Evolutionary conservation across 768 basidiomycete genomes (phyloP).

Genomic region (Phylloporus sp.): DNA sequence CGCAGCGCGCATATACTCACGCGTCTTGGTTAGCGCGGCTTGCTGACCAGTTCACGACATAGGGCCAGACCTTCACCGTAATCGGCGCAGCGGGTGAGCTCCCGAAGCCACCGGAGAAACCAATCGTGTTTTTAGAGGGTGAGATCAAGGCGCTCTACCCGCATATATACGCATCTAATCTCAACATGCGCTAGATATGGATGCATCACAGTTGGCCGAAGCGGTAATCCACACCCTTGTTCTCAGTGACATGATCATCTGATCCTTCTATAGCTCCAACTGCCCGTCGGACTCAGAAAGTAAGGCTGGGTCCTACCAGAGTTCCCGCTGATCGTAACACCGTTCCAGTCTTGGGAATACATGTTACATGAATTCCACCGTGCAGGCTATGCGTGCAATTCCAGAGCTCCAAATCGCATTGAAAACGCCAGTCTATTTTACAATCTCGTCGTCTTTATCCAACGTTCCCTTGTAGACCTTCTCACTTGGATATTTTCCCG

Average conservation of each 20-base stretch:
- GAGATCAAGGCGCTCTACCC: slow-evolving; percentile 5
- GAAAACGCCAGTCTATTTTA: slow-evolving; percentile 41
- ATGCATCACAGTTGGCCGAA: slow-evolving; percentile 73
- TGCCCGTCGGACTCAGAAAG: slow-evolving; percentile 83
- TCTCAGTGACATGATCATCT: neutral
- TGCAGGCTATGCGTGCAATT: slow-evolving; percentile 91
- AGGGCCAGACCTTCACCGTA: slow-evolving; percentile 91
- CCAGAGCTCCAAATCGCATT: slow-evolving; percentile 83
- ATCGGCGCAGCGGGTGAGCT: slow-evolving; percentile 92
- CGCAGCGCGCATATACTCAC: neutral
- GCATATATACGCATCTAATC: slow-evolving; percentile 12
- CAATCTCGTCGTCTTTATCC: neutral
- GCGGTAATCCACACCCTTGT: slow-evolving; percentile 46
- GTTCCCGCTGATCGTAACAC: neutral
- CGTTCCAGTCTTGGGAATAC: slow-evolving; percentile 75
- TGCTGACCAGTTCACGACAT: slow-evolving; percentile 1
- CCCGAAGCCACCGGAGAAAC: slow-evolving; percentile 80
- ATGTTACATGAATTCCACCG: slow-evolving; percentile 95
- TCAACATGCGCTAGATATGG: slow-evolving; percentile 60
- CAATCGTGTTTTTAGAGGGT: slow-evolving; percentile 85
- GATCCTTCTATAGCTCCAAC: slow-evolving; percentile 49
- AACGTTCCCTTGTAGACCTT: slow-evolving; percentile 23
- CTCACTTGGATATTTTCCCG: slow-evolving; percentile 41
- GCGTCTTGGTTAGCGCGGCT: neutral
- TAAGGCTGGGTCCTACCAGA: slow-evolving; percentile 24